Evolutionary conservation across 805 yeast genomes (phyloP).

Genomic region (Nakazawaea siamensis): DNA sequence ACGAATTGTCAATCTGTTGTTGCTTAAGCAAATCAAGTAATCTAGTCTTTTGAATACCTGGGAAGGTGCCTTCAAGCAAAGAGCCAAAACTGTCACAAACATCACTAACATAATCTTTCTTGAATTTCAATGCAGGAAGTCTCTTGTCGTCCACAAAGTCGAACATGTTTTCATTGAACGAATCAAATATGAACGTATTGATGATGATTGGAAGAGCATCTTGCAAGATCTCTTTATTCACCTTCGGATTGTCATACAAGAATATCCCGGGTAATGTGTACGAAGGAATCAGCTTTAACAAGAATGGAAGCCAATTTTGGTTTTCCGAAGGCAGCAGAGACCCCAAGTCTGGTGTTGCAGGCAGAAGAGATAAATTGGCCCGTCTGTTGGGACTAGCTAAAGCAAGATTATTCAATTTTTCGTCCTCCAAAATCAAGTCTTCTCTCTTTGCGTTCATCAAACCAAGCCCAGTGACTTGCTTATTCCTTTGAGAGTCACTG

Average conservation of each 20-base stretch:
- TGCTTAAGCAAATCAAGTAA: slow-evolving; percentile 12
- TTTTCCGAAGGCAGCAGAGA: slow-evolving; percentile 34
- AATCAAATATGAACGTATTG: slow-evolving; percentile 20
- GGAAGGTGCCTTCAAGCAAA: slow-evolving; percentile 1
- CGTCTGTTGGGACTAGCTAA: slow-evolving; percentile 14
- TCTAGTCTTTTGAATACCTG: slow-evolving; percentile 4
- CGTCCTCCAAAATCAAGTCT: slow-evolving; percentile 1
- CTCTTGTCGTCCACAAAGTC: neutral
- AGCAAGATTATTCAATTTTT: slow-evolving; percentile 10
- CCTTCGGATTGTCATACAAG: slow-evolving; percentile 26
- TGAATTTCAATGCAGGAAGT: slow-evolving; percentile 1
- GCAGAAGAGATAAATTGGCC: slow-evolving; percentile 1
- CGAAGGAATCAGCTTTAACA: slow-evolving; percentile 55
- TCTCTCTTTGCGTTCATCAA: slow-evolving; percentile 11
- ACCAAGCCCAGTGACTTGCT: slow-evolving; percentile 33
- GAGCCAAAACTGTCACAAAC: neutral
- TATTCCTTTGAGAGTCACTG: too few relatives aligned
- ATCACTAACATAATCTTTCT: neutral
- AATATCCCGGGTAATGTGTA: slow-evolving; percentile 52
- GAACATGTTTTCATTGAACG: slow-evolving; percentile 8
- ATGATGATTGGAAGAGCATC: slow-evolving; percentile 23
- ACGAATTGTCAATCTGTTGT: neutral
- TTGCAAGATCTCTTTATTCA: too few relatives aligned
- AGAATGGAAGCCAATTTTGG: slow-evolving; percentile 61
- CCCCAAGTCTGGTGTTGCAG: too few relatives aligned